phyloP scores from a whole-genome alignment of 176 grass and related monocot genomes.

The Panicum miliaceum region DNA sequence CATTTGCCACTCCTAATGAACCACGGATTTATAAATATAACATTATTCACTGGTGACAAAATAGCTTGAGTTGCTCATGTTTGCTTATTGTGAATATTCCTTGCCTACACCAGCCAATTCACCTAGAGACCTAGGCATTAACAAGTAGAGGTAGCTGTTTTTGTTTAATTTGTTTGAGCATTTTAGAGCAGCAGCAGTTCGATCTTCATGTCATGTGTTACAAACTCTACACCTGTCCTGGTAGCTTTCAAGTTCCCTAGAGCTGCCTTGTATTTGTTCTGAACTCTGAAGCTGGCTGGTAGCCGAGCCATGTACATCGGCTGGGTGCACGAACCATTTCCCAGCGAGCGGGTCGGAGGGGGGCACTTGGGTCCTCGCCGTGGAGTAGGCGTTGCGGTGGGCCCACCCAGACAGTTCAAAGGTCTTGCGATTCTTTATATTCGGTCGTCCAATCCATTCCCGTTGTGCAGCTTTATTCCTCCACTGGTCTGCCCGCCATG shows the following conservation, averaged over 20 bases:
- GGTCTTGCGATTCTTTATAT: neutral
- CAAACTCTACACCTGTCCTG: neutral
- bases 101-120: neutral
- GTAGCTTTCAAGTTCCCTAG: neutral
- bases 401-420: constrained; percentile 16
- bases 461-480: neutral
- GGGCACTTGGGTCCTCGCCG: neutral
- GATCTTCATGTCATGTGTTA: neutral
- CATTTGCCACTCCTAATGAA: neutral
- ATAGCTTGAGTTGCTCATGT: neutral
- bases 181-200: neutral
- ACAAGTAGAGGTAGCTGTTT: neutral
- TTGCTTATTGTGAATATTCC: neutral
- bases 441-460: constrained; percentile 2
- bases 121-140: neutral
- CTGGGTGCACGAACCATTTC: neutral
- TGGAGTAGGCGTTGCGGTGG: neutral
- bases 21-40: constrained; percentile 1
- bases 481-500: neutral
- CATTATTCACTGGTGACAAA: neutral
- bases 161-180: neutral
- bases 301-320: neutral
- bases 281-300: neutral
- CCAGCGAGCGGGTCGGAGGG: neutral
- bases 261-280: neutral